Evolutionary conservation across 768 basidiomycete species (phyloP).

Genomic region (Leccinum disarticulatum): DNA sequence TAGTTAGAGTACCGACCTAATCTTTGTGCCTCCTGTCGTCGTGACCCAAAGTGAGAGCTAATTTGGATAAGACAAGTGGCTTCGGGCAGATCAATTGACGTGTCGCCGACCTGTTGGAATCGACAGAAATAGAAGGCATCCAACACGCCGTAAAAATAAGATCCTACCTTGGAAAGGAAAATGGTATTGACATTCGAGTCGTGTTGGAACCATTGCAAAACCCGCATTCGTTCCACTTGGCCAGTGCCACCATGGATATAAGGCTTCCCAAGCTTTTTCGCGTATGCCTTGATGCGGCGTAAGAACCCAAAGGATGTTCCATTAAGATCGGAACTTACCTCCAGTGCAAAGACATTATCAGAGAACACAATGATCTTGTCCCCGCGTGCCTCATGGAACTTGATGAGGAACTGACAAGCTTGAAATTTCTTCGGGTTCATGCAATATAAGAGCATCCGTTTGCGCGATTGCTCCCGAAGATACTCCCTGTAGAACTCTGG

Average conservation of each 20-base stretch:
- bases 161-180: conserved; percentile 88
- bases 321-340: conserved; percentile 52
- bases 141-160: conserved; percentile 8
- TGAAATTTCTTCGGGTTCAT: conserved; percentile 99
- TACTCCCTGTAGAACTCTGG: conserved; percentile 99
- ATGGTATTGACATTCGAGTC: conserved; percentile 96
- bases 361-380: conserved; percentile 99
- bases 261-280: conserved; percentile 87
- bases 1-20: conserved; percentile 55
- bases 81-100: conserved; percentile 97
- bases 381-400: conserved; percentile 95
- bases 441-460: conserved; percentile 95
- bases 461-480: conserved; percentile 86
- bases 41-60: conserved; percentile 97
- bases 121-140: conserved; percentile 16
- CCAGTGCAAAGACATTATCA: conserved; percentile 95
- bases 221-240: conserved; percentile 93
- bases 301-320: neutral
- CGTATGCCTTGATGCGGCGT: conserved; percentile 67
- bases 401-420: conserved; percentile 97
- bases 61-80: conserved; percentile 99
- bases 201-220: conserved; percentile 93
- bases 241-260: conserved; percentile 97
- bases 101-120: conserved; percentile 81
- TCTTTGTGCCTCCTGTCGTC: conserved; percentile 96